phyloP scores from a whole-genome alignment of 306 rosid genomes.

The Quercus glauca region DNA sequence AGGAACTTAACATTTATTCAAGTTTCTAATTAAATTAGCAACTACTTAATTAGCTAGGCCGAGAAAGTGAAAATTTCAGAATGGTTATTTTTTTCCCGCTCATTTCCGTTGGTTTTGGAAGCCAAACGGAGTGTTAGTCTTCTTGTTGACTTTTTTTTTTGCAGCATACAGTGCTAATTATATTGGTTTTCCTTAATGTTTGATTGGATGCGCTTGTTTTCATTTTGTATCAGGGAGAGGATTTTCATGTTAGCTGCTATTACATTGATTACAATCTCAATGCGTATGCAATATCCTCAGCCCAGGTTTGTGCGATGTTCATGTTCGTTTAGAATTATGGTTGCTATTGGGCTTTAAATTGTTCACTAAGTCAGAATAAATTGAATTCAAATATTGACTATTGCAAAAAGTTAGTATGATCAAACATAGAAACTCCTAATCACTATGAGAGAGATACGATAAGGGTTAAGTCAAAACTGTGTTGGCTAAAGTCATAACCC shows the following conservation, averaged over 20 bases:
- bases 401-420: no score
- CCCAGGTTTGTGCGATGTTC: constrained; percentile 59
- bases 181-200: constrained; percentile 8
- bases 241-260: constrained; percentile 78
- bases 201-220: not conserved
- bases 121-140: not conserved
- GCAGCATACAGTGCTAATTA: not conserved
- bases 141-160: not conserved
- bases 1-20: not conserved
- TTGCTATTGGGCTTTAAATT: not conserved
- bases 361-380: no score
- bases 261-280: constrained; percentile 73
- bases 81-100: not conserved
- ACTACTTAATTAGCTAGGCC: not conserved
- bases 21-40: not conserved
- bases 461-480: not conserved
- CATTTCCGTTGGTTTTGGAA: not conserved
- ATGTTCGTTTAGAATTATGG: not conserved
- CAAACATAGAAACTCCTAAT: not conserved
- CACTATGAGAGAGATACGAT: not conserved
- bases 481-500: not conserved
- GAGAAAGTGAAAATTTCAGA: not conserved
- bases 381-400: no score
- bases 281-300: constrained; percentile 79
- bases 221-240: constrained; percentile 65